phyloP scores from a whole-genome alignment of 129 eudicot species.

The Chrysanthemum lavandulifolium region DNA sequence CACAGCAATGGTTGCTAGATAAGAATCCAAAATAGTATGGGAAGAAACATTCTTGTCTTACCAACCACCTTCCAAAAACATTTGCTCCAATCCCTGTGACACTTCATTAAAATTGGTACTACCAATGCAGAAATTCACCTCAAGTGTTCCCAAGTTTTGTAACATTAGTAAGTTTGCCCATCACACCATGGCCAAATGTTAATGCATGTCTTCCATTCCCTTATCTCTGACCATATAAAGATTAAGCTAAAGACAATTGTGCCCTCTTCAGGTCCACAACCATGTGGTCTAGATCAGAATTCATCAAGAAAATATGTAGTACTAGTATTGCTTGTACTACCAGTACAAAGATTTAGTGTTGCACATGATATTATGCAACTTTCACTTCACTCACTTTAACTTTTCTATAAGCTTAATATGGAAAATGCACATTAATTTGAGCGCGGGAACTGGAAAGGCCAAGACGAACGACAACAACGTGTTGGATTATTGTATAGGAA shows the following conservation, averaged over 20 bases:
- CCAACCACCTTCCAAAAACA: constrained; percentile 58
- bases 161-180: constrained; percentile 46
- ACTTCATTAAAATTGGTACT: constrained; percentile 36
- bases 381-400: constrained; percentile 2
- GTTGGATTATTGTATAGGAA: not conserved
- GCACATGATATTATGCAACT: not conserved
- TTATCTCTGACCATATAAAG: constrained; percentile 36
- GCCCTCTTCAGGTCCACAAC: constrained; percentile 36
- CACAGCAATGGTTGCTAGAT: constrained; percentile 28
- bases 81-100: constrained; percentile 32
- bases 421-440: not conserved
- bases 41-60: constrained; percentile 51
- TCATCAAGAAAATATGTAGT: constrained; percentile 18
- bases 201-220: constrained; percentile 41
- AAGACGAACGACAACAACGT: not conserved
- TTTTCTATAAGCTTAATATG: not conserved
- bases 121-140: constrained; percentile 49
- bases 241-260: constrained; percentile 32
- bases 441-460: not conserved
- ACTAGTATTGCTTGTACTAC: constrained; percentile 5
- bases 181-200: constrained; percentile 31
- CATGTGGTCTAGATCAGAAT: constrained; percentile 43
- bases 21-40: constrained; percentile 54
- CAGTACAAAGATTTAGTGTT: constrained; percentile 14
- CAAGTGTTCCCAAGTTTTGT: constrained; percentile 59